Percentiles rank a stretch among this genome's conserved stretches.
Evolutionary conservation across 306 rosid species (phyloP).

Genomic region (Pyrus communis): DNA sequence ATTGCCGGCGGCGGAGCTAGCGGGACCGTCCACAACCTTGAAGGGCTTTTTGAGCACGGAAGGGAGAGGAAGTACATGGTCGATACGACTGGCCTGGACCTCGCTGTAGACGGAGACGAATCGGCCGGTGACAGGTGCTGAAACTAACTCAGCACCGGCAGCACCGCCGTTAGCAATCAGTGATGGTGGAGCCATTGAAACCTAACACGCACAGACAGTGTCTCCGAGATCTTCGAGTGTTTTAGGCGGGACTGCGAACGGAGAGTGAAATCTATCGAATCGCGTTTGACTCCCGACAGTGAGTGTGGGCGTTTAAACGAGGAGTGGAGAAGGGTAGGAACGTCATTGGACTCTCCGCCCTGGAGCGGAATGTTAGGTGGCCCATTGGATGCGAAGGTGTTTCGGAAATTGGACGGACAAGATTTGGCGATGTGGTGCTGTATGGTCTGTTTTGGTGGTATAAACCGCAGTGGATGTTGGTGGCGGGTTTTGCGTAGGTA

Average conservation of each 20-base stretch:
- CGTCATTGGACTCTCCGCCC: constrained; percentile 26
- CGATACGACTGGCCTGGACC: constrained; percentile 74
- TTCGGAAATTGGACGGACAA: neutral
- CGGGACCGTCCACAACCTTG: constrained; percentile 72
- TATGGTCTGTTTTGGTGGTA: neutral
- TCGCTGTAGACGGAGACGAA: constrained; percentile 69
- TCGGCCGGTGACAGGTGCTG: constrained; percentile 37
- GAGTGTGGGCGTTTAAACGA: neutral
- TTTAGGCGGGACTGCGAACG: neutral
- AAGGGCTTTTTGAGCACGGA: constrained; percentile 64
- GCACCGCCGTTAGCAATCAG: constrained; percentile 35
- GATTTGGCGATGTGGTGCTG: neutral
- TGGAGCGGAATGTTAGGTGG: neutral
- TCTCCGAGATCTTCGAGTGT: neutral
- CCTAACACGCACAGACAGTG: neutral
- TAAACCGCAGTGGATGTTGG: neutral
- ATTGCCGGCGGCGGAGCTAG: constrained; percentile 90
- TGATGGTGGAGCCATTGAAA: constrained; percentile 44
- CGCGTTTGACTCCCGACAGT: neutral
- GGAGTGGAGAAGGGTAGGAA: constrained; percentile 8
- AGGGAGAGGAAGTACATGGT: constrained; percentile 74
- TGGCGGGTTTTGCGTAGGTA: neutral
- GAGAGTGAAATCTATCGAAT: constrained; percentile 14
- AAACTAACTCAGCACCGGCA: constrained; percentile 8
- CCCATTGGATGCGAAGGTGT: neutral